Evolutionary conservation across 2,329 filamentous ascomycete genomes (phyloP).

Genomic region (Alternaria alternata): DNA sequence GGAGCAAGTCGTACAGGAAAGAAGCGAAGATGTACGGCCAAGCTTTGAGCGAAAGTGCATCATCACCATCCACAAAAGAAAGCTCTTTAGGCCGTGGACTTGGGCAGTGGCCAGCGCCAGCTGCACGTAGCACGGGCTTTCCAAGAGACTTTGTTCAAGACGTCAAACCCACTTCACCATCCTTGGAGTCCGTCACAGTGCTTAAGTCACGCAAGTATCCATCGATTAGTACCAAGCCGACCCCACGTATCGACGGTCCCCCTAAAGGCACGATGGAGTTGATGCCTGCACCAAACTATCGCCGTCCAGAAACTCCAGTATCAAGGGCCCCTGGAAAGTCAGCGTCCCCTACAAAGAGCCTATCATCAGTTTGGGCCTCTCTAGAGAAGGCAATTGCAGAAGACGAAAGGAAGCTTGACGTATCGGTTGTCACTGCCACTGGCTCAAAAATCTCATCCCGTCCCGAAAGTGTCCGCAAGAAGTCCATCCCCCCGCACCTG

Average conservation of each 20-base stretch:
- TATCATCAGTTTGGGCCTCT: neutral
- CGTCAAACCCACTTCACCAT: neutral
- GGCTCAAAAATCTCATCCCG: neutral
- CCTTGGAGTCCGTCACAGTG: neutral
- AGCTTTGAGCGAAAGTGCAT: neutral
- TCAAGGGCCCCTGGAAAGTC: neutral
- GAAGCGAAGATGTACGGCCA: neutral
- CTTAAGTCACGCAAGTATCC: neutral
- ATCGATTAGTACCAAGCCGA: neutral
- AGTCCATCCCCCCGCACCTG: slow-evolving; percentile 11
- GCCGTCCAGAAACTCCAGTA: neutral
- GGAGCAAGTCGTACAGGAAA: neutral
- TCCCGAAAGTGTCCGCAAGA: neutral
- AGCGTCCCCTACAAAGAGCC: neutral
- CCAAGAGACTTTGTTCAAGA: neutral
- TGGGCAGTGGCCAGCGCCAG: neutral
- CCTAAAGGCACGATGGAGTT: neutral
- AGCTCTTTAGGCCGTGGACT: neutral
- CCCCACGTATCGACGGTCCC: neutral
- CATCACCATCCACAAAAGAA: neutral
- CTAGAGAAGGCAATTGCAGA: slow-evolving; percentile 11
- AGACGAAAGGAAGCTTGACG: neutral
- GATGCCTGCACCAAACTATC: neutral
- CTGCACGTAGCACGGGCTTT: neutral
- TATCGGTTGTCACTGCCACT: neutral